Percentiles rank a stretch among this genome's conserved stretches.
phyloP scores from a whole-genome alignment of 2,329 filamentous ascomycete genomes.

The Chaetomium sp. region DNA sequence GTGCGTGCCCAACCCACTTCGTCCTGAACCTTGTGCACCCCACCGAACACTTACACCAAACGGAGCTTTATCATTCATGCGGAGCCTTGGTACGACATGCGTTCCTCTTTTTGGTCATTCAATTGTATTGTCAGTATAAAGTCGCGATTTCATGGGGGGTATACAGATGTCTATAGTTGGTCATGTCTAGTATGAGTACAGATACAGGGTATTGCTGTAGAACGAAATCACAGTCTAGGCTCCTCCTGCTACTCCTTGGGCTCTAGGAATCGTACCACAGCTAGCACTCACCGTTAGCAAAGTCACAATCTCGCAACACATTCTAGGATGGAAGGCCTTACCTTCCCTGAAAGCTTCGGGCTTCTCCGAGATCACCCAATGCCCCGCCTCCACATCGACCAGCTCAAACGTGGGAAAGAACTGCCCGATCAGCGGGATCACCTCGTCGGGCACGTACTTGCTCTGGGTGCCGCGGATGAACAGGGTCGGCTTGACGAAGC shows the following conservation, averaged over 20 bases:
- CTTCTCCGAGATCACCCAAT: conserved; percentile 90
- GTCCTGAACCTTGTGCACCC: no score
- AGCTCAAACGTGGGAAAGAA: conserved; percentile 81
- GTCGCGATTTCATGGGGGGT: background rate
- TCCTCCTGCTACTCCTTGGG: conserved; percentile 37
- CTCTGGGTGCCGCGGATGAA: conserved; percentile 79
- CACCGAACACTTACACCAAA: no score
- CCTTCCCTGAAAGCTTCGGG: conserved; percentile 76
- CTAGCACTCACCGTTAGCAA: conserved; percentile 30
- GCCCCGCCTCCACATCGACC: conserved; percentile 74
- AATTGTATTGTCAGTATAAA: background rate
- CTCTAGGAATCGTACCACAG: conserved; percentile 41
- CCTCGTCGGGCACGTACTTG: conserved; percentile 79
- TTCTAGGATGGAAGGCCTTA: conserved; percentile 43
- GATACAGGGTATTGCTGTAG: conserved; percentile 7
- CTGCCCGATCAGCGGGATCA: conserved; percentile 73
- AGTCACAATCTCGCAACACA: background rate
- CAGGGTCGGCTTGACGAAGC: conserved; percentile 76
- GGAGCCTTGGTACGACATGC: background rate
- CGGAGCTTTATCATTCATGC: no score
- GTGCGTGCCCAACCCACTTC: no score
- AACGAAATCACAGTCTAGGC: background rate
- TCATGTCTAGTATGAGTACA: conserved; percentile 8
- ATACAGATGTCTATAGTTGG: background rate
- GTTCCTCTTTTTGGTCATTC: conserved; percentile 10